Evolutionary conservation across 345 rosid genomes (phyloP), one percentile per base, ranked within the genome.

Genomic region (Clarkia xantiana): DNA sequence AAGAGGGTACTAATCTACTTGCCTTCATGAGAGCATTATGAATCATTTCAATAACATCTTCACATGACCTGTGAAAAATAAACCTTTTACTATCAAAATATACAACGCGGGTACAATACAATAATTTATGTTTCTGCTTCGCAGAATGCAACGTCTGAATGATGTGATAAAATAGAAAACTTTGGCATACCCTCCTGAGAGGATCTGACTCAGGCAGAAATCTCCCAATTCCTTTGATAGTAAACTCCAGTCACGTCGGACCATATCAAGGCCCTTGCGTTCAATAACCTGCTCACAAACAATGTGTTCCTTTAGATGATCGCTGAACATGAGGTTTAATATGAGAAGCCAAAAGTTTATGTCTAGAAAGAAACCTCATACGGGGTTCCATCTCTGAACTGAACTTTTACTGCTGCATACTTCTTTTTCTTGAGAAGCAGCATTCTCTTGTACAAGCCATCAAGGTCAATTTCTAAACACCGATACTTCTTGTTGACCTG

Each of bases 211-310:
- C 42, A 91, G 69, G 68, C 96, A 86, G 63, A 73, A 78, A 66
- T 86, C 94, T 63, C 98, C 98, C 61, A 78, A 58, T 67, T 86
- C 95, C 77, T 91, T 91, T 57, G 98, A 76, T 41, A 91, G 71
- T 75, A 86, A 69, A 62, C 98, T 91, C 98, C 96, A 91, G 64
- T 86, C 98, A 60, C 96, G 85, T 52, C 98, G 89, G 73, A 91
- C 98, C 96, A 84, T 86, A 73, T 91, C 98, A 61, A 91, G 89
- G 56, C 98, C 98, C 70, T 91, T 91, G 45, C 95, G 82, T 65
- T 91, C 96, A 68, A 81, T 83, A 42, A 84, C 84, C 98, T 91
- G 73, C 61, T 29, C 36, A 29, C 36, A 29, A 69, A 56, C 42
- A 69, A 57, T 61, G 48, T 60, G 16, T 9, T 12, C 16, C 34